Evolutionary conservation across 2,329 filamentous ascomycete genomes (phyloP).

Genomic region (Corynespora cassiicola): DNA sequence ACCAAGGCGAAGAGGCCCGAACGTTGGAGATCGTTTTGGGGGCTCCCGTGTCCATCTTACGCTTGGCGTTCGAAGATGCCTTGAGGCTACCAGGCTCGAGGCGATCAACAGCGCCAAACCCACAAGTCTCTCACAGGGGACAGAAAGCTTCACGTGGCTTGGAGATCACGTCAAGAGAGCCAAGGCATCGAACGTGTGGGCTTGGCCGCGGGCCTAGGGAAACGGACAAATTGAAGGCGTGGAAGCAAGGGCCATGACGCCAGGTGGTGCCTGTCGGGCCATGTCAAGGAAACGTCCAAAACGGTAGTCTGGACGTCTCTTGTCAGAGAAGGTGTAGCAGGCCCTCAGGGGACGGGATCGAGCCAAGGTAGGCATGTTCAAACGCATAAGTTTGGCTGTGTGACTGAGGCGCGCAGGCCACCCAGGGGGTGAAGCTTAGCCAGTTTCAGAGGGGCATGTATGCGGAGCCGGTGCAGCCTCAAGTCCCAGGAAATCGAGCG

Average conservation of each 20-base stretch:
- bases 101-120: conserved; percentile 20
- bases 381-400: conserved; percentile 46
- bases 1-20: conserved; percentile 19
- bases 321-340: conserved; percentile 45
- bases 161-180: conserved; percentile 21
- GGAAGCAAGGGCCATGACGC: conserved; percentile 24
- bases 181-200: conserved; percentile 19
- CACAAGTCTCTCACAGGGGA: conserved; percentile 37
- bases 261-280: conserved; percentile 23
- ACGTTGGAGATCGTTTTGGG: conserved; percentile 23
- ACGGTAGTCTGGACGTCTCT: conserved; percentile 35
- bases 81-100: conserved; percentile 26
- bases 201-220: conserved; percentile 22
- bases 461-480: conserved; percentile 7
- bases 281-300: conserved; percentile 23
- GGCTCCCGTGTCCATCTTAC: conserved; percentile 41
- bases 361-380: conserved; percentile 31
- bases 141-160: conserved; percentile 24
- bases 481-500: background rate
- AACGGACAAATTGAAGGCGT: conserved; percentile 43
- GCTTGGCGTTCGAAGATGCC: conserved; percentile 41
- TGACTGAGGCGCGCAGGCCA: conserved; percentile 32
- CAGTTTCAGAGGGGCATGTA: conserved; percentile 36
- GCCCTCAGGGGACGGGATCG: conserved; percentile 25
- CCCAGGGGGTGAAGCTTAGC: conserved; percentile 35